Conservation (phyloP, 78 protist genomes). For the Protostelium mycophagum region DNA sequence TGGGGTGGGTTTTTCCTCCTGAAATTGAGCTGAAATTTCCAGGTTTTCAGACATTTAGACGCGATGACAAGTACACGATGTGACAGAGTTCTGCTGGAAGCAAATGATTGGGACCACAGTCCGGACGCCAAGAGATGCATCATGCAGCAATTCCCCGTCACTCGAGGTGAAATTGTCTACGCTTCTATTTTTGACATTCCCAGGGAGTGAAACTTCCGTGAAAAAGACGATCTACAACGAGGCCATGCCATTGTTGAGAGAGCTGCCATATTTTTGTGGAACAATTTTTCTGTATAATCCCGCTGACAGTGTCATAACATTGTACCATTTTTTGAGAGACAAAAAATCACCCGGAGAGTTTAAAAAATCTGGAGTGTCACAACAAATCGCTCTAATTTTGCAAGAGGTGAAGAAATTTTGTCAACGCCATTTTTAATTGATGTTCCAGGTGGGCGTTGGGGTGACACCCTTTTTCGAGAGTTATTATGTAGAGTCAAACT, state of each 20-base stretch:
- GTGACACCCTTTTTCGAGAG: background rate
- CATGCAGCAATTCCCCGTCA: background rate
- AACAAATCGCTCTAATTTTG: too few species aligned
- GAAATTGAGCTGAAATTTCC: background rate
- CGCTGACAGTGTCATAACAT: background rate
- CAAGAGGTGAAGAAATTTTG: too few species aligned
- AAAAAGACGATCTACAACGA: background rate
- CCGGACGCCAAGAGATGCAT: background rate
- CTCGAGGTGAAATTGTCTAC: background rate
- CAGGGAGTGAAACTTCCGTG: background rate
- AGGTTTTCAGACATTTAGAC: background rate
- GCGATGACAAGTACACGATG: background rate
- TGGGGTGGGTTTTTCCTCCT: background rate
- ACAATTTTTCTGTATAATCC: background rate
- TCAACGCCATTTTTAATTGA: too few species aligned
- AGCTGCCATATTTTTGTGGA: background rate
- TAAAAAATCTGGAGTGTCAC: background rate
- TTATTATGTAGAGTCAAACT: too few species aligned
- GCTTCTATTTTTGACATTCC: background rate
- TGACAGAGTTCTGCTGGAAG: background rate
- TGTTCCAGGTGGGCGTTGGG: background rate
- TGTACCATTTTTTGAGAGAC: background rate
- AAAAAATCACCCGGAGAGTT: background rate
- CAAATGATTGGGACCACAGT: background rate
- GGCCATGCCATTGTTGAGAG: background rate